Percentiles rank a stretch among this genome's conserved stretches.
These are phyloP conservation scores for Lagenidium giganteum DNA, from an alignment of 352 stramenopile genomes.

Conservation along the genomic window DNA sequence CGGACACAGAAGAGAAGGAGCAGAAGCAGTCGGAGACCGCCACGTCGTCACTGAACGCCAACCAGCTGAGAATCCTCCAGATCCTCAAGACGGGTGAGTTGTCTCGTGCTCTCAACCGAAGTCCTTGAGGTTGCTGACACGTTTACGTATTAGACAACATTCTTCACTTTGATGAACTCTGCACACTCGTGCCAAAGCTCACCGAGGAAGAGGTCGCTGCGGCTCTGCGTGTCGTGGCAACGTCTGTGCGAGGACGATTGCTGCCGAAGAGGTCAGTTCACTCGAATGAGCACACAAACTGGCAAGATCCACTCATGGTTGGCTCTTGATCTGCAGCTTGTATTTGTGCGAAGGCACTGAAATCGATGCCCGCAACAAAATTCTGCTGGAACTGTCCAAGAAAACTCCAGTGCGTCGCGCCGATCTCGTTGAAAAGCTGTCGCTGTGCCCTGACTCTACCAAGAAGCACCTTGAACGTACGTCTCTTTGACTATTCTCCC, in stretches of 20 bases:
- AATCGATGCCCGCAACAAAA: conserved; percentile 30
- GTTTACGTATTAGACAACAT: conserved; percentile 36
- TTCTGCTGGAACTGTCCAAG: conserved; percentile 34
- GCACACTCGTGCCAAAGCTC: conserved; percentile 26
- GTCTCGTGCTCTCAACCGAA: conserved; percentile 11
- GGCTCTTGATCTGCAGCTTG: conserved; percentile 18
- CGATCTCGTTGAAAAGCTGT: conserved; percentile 38
- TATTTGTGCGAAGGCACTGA: conserved; percentile 25
- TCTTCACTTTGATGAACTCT: conserved; percentile 37
- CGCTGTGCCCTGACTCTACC: conserved; percentile 26
- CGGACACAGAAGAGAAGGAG: conserved; percentile 39
- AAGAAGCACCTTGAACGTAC: conserved; percentile 48
- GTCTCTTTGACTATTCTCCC: conserved; percentile 1
- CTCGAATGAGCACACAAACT: no score
- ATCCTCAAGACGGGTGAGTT: conserved; percentile 13
- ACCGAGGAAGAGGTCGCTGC: conserved; percentile 34
- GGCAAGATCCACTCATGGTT: no score
- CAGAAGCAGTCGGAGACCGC: conserved; percentile 21
- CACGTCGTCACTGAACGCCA: background rate
- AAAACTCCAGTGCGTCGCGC: conserved; percentile 31
- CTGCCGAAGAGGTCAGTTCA: conserved; percentile 29
- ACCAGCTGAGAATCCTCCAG: conserved; percentile 5
- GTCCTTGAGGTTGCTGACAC: conserved; percentile 9
- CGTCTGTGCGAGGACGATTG: conserved; percentile 36
- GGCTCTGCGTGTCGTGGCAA: conserved; percentile 33